A percentile compares a stretch with the other conserved stretches of the same genome.
Conservation (phyloP, 192 early-diverging fungal genomes). For the Coemansia sp. region DNA sequence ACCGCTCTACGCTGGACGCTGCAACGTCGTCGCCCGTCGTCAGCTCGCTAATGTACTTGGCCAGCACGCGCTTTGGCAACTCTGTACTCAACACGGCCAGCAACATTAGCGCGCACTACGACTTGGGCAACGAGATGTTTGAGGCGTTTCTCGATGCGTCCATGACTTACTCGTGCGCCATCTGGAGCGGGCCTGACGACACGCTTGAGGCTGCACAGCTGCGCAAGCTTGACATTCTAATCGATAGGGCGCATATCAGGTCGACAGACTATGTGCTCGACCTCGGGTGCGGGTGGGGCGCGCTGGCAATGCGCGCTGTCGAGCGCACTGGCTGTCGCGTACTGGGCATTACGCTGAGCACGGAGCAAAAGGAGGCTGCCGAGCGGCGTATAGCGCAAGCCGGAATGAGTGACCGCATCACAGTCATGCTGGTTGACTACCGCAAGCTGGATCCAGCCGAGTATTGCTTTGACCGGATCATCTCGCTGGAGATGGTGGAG, state of each 20-base stretch:
- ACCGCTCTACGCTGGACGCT: slow-evolving; percentile 52
- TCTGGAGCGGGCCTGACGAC: slow-evolving; percentile 60
- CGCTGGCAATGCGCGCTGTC: slow-evolving; percentile 68
- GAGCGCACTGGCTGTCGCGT: slow-evolving; percentile 61
- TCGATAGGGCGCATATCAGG: slow-evolving; percentile 59
- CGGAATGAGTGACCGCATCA: slow-evolving; percentile 60
- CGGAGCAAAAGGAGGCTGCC: slow-evolving; percentile 67
- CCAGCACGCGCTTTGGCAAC: slow-evolving; percentile 65
- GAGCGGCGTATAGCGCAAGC: slow-evolving; percentile 63
- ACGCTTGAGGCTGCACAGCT: slow-evolving; percentile 67
- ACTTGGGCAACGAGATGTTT: slow-evolving; percentile 79
- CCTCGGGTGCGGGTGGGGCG: slow-evolving; percentile 77
- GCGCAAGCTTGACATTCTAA: slow-evolving; percentile 64
- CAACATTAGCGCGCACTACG: slow-evolving; percentile 77
- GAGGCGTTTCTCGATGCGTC: slow-evolving; percentile 64
- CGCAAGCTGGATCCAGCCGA: slow-evolving; percentile 60
- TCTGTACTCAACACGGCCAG: slow-evolving; percentile 60
- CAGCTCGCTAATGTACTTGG: slow-evolving; percentile 57
- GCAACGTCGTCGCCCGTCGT: slow-evolving; percentile 58
- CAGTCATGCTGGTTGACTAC: slow-evolving; percentile 70
- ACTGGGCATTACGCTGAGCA: slow-evolving; percentile 65
- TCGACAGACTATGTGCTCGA: slow-evolving; percentile 67
- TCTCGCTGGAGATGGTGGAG: slow-evolving; percentile 77
- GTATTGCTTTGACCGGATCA: slow-evolving; percentile 70
- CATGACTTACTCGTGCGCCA: slow-evolving; percentile 77